Base-by-base conservation (phyloP, 2,329 filamentous ascomycete species). In the Aspergillus piperis region DNA sequence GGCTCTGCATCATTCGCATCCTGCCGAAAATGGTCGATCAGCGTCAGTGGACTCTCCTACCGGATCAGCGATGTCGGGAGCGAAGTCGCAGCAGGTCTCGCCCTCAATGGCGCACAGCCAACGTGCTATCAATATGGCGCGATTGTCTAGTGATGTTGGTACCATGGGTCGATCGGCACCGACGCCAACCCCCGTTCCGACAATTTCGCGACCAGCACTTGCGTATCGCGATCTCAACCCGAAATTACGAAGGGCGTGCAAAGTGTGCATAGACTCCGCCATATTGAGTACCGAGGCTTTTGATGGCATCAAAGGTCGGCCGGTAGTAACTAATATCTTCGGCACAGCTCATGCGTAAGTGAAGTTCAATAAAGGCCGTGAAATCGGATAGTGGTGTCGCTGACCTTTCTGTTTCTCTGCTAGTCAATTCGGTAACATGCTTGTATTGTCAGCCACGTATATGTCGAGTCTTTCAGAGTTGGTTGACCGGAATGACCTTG, bases 391-490 rank as follows among this genome's bases (percentile, higher is more conserved):
- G 30, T 19, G 10, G 39, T 17, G 5, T 36, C 51, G 60, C 71
- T 76, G 64, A 77, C 62, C 44, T 57, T 39, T 58, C 58, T 58
- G 21, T 8, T 13, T 19, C 23, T 54, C 59, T 64, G 67, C 75
- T 64, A 96, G 93, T 5, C 95, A 99, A 91, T 99, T 96, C 81
- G 94, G 95, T 60, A 98, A 98, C 73, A 86, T 97, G 70, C 82
- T 98, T 52, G 91, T 96, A n/a, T 85, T 99, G 2, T 87, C 91
- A 25, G 92, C 94, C 1, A 90, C 89, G 3, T 93, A 87, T 75
- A 85, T 83, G 63, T 90, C 94, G 50, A 83, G 81, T 4, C 83
- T 96, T 1, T 77, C 78, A 5, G 73, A 79, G 5, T 84, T 86
- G 30, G 82, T 96, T 19, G 75, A 86, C 3, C 76, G 79, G 51